phyloP scores from a whole-genome alignment of 345 rosid genomes.

The Eucalyptus sp. region DNA sequence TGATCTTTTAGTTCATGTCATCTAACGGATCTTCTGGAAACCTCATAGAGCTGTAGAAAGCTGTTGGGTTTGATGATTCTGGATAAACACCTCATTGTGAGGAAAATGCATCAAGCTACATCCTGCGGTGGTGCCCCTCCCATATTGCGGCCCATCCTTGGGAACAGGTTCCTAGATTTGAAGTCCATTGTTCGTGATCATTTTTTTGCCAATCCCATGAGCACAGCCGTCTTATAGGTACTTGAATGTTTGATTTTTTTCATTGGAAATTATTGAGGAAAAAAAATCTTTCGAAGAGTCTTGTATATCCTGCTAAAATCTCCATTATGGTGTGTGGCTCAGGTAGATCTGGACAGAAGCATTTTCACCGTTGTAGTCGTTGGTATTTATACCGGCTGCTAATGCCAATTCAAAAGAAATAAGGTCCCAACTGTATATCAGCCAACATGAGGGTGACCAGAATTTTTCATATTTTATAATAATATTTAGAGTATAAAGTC shows the following conservation, averaged over 20 bases:
- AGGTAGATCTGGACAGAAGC: not conserved
- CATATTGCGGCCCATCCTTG: conserved; percentile 21
- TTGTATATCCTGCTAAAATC: not conserved
- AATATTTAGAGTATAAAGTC: not conserved
- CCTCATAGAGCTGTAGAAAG: conserved; percentile 47
- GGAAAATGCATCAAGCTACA: conserved; percentile 42
- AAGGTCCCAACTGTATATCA: not conserved
- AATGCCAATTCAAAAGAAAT: not conserved
- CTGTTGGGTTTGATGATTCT: conserved; percentile 55
- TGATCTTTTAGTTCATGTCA: not conserved
- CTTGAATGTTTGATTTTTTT: not conserved
- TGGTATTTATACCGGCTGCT: not conserved
- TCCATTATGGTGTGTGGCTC: not conserved
- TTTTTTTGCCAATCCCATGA: conserved; percentile 49
- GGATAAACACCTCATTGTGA: conserved; percentile 39
- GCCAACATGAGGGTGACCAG: not conserved
- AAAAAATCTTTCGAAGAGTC: not conserved
- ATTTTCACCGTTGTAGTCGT: not conserved
- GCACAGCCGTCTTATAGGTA: not conserved
- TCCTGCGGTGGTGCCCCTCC: conserved; percentile 33
- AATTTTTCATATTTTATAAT: not conserved
- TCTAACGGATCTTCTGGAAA: not conserved
- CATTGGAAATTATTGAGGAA: not conserved
- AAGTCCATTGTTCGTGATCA: conserved; percentile 38
- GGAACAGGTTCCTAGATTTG: conserved; percentile 16